These are phyloP conservation scores for Nannochloris sp. DNA, from an alignment of 139 green algal species.

Conservation along the genomic window DNA sequence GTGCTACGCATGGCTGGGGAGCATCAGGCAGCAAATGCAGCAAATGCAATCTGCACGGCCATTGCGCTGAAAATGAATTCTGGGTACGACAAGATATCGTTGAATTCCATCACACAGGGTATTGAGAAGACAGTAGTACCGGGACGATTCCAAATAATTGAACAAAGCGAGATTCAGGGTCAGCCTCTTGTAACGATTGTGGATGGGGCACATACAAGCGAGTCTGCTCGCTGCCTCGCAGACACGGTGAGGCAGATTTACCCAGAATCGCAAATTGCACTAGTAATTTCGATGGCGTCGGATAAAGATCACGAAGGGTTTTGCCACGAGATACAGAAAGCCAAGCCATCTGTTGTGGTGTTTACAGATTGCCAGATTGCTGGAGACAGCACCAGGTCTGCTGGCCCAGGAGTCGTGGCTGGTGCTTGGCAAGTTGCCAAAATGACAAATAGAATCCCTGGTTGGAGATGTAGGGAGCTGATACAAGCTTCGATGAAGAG, in stretches of 20 bases:
- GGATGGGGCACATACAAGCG: slow-evolving; percentile 68
- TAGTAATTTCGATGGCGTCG: slow-evolving; percentile 69
- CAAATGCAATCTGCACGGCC: slow-evolving; percentile 44
- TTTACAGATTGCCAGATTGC: slow-evolving; percentile 65
- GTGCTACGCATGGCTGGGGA: slow-evolving; percentile 44
- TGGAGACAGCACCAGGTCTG: slow-evolving; percentile 32
- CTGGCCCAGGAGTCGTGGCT: slow-evolving; percentile 49
- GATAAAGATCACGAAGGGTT: slow-evolving; percentile 70
- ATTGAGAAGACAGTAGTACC: not conserved
- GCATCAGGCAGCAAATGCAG: slow-evolving; percentile 61
- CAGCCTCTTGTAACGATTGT: slow-evolving; percentile 39
- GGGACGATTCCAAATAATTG: slow-evolving; percentile 60
- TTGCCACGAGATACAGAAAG: slow-evolving; percentile 19
- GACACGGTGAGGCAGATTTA: slow-evolving; percentile 38
- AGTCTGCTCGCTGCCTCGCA: slow-evolving; percentile 50
- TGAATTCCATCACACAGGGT: not conserved
- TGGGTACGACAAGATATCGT: slow-evolving; percentile 12
- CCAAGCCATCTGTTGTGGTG: slow-evolving; percentile 37
- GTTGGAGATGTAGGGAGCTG: slow-evolving; percentile 34
- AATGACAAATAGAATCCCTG: slow-evolving; percentile 5
- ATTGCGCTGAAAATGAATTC: slow-evolving; percentile 12
- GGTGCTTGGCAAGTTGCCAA: slow-evolving; percentile 38
- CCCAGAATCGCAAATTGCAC: slow-evolving; percentile 29
- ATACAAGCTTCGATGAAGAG: slow-evolving; percentile 55
- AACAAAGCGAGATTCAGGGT: not conserved